Evolutionary conservation across 2,329 filamentous ascomycete genomes (phyloP), one percentile per base, ranked within the genome.

Genomic region (Albifimbria verrucaria): DNA sequence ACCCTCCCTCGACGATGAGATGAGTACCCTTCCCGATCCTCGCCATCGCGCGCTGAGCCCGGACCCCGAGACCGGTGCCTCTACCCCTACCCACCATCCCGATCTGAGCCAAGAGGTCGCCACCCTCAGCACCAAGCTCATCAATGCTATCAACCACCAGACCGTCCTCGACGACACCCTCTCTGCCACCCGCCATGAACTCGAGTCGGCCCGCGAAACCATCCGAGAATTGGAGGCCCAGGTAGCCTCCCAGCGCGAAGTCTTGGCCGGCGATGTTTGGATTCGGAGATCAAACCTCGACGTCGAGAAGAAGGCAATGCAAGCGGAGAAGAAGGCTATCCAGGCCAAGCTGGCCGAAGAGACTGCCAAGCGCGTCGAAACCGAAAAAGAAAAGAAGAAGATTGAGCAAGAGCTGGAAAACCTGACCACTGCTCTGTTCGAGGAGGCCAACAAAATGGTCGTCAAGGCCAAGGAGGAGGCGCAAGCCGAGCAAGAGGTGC

Each of bases 381-480:
- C 82, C 11, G 88, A 92, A 65, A 86, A 83, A 68, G 89, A 90
- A 52, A 96, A 94, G 77, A 90, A 88, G 70, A 86, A 86, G 57
- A 96, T 97, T 25, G 94, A 99, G 69, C 86, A 89, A 61, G 94
- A 99, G 71, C 76, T 99, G 45, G 94, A 97, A 72, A 90, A 85
- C 50, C 72, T 99, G 58, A 97, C 94, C 0, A 86, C 91, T 2
- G 92, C 91, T 24, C 80, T 99, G n/a, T 99, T 99, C 58, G 92
- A 97, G 67, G 93, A 99, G 76, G 94, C 94, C 48, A 97, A 99
- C 74, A 92, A 89, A 79, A 97, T 99, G 93, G 94, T 99, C 50
- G 90, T 93, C 41, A 68, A 63, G 17, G 93, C 93, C 36, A 90
- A 96, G 65, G 91, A 92, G 68, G 90, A 96, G 56, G 92, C 94